Evolutionary conservation across 2,329 filamentous ascomycete species (phyloP).

Genomic region (Trichoderma oligosporum): DNA sequence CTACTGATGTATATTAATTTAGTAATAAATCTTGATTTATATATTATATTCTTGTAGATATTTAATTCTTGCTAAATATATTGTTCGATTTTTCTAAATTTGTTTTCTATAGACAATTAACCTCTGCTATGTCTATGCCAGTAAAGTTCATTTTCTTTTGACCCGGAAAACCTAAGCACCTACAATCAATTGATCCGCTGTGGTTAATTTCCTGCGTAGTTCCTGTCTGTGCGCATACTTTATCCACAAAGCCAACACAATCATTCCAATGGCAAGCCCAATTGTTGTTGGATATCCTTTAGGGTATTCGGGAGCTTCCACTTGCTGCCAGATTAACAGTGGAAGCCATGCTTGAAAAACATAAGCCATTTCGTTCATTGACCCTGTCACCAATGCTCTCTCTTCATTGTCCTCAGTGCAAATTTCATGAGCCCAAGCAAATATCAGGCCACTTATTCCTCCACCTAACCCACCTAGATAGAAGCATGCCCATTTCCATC

Average conservation of each 20-base stretch:
- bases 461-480: conserved; percentile 51
- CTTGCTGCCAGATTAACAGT: conserved; percentile 61
- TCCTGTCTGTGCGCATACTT: conserved; percentile 45
- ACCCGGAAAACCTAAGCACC: too few species aligned
- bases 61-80: too few species aligned
- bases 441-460: conserved; percentile 45
- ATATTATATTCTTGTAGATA: too few species aligned
- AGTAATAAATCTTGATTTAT: too few species aligned
- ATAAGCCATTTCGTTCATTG: conserved; percentile 68
- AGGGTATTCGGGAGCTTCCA: conserved; percentile 56
- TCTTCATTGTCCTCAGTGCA: conserved; percentile 57
- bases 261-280: conserved; percentile 46
- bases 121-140: too few species aligned
- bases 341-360: conserved; percentile 68
- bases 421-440: conserved; percentile 50
- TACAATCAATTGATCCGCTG: not conserved
- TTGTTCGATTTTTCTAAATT: too few species aligned
- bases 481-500: conserved; percentile 63
- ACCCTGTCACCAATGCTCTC: conserved; percentile 59
- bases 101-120: too few species aligned
- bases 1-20: too few species aligned
- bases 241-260: conserved; percentile 47
- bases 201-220: not conserved
- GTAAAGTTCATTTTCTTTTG: too few species aligned
- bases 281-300: conserved; percentile 59